A percentile compares a stretch with the other conserved stretches of the same genome.
Conservation (phyloP, 2,329 filamentous ascomycete species). For the Neopestalotiopsis rosae region DNA sequence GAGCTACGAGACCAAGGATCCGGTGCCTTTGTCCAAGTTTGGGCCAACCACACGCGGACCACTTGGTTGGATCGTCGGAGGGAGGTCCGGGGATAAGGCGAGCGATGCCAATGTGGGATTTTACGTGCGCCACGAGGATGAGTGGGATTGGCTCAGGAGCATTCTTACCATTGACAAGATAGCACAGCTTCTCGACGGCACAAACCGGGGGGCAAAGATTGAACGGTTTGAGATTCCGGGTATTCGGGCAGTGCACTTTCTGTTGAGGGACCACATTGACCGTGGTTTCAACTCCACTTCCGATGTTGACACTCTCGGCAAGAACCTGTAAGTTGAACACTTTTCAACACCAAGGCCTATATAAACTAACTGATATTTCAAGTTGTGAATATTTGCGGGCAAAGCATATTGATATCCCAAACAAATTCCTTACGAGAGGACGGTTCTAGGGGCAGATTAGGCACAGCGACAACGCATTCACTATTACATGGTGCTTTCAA, state of each 20-base stretch:
- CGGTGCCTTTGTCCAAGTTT: slow-evolving; percentile 26
- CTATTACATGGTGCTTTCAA: no score
- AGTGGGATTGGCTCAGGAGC: slow-evolving; percentile 26
- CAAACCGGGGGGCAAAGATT: slow-evolving; percentile 20
- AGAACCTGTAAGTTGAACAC: slow-evolving; percentile 27
- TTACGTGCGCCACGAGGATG: slow-evolving; percentile 26
- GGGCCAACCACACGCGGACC: slow-evolving; percentile 31
- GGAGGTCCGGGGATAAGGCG: slow-evolving; percentile 32
- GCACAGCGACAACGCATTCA: background rate
- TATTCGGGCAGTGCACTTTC: slow-evolving; percentile 36
- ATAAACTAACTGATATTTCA: slow-evolving; percentile 28
- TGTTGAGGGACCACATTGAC: slow-evolving; percentile 52
- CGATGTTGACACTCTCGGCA: slow-evolving; percentile 51
- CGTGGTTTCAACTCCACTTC: slow-evolving; percentile 47
- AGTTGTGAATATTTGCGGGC: slow-evolving; percentile 49
- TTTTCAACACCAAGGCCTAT: background rate
- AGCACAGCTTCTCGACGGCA: slow-evolving; percentile 14
- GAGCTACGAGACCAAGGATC: slow-evolving; percentile 26
- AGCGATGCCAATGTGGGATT: slow-evolving; percentile 28
- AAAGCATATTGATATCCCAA: slow-evolving; percentile 50
- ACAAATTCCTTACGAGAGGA: slow-evolving; percentile 47
- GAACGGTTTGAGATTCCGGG: slow-evolving; percentile 20
- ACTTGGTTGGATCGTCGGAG: slow-evolving; percentile 38
- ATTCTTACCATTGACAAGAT: slow-evolving; percentile 13
- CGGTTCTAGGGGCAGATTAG: background rate